Base-by-base conservation (phyloP, 2,329 filamentous ascomycete species). In the Hypoxylon sp. region DNA sequence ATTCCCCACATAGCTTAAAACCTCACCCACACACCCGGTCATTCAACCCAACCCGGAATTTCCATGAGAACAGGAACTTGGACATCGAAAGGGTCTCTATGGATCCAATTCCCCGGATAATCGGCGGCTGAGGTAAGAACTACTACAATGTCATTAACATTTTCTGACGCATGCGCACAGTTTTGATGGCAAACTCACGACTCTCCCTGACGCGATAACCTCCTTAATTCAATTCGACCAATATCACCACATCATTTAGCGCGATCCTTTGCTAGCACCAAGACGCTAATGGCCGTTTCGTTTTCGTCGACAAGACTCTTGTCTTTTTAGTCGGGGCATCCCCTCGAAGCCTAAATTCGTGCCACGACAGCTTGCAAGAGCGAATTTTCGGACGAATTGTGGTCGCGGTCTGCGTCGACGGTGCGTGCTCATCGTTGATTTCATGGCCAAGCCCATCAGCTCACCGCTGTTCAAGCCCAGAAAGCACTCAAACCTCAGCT, bases 181-280 rank as follows among this genome's bases (percentile, higher is more conserved):
- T 19, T n/a, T 34, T 67, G 21, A 69, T 64, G 32, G 68, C 62
- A 3, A 63, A 23, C 68, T 64, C 35, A 69, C 62, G 3, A 63
- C 40, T 7, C 69, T 69, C 2, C 57, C 68, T 4, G 65, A 60
- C 2, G 72, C 21, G 30, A 71, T 69, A 2, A 71, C 66, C 43
- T 71, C 68, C 15, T 50, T 54, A 6, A 17, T 49, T 34, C 34
- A 48, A 7, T 34, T 34, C 30, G 20, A 34, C 8, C 20, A 17
- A 11, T 11, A 34, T 11, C 0, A 34, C 9, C 1, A 17, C 15
- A 17, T 34, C 20, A 17, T 34, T 34, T 19, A 34, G 15, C 15
- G 30, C 30, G 7, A n/a, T n/a, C n/a, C n/a, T 34, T 34, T 19
- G 15, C 30, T 19, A 17, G 30, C 15, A 34, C 30, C 16, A 34